A percentile compares a stretch with the other conserved stretches of the same genome.
phyloP scores from a whole-genome alignment of 1,284 basidiomycete species.

The Tilletia indica region DNA sequence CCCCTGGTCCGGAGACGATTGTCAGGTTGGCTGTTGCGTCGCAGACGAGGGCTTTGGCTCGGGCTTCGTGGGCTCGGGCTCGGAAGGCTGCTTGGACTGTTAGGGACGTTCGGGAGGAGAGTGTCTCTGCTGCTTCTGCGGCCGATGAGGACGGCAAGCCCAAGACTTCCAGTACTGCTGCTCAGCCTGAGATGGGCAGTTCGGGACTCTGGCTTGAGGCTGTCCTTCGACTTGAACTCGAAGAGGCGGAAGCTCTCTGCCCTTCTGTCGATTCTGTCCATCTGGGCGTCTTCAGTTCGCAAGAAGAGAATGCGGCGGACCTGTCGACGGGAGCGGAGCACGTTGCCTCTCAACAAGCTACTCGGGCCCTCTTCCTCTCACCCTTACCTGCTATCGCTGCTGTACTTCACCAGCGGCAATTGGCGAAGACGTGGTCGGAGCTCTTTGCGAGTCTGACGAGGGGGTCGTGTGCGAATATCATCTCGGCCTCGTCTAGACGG shows the following conservation, averaged over 20 bases:
- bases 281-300: not conserved
- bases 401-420: slow-evolving; percentile 36
- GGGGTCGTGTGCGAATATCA: slow-evolving; percentile 31
- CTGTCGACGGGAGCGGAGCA: not conserved
- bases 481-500: not conserved
- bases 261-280: slow-evolving; percentile 22
- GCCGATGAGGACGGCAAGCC: not conserved
- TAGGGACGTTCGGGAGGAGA: slow-evolving; percentile 9
- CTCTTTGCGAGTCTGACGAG: slow-evolving; percentile 38
- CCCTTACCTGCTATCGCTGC: slow-evolving; percentile 40
- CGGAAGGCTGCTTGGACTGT: slow-evolving; percentile 12
- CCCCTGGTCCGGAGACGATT: slow-evolving; percentile 21
- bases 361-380: slow-evolving; percentile 23
- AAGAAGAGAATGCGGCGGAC: slow-evolving; percentile 4
- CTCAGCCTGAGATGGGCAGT: not conserved
- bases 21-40: slow-evolving; percentile 14
- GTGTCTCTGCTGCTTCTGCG: not conserved
- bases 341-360: not conserved
- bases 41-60: not conserved
- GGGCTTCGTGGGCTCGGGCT: slow-evolving; percentile 13
- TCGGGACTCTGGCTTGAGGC: slow-evolving; percentile 33
- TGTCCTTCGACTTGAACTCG: slow-evolving; percentile 37
- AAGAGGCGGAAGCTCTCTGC: slow-evolving; percentile 32
- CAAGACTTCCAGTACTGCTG: not conserved
- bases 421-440: slow-evolving; percentile 38